Percentiles rank a stretch among this genome's conserved stretches.
Evolutionary conservation across 176 grass and related monocot species (phyloP).

Genomic region (Phoenix dactylifera): DNA sequence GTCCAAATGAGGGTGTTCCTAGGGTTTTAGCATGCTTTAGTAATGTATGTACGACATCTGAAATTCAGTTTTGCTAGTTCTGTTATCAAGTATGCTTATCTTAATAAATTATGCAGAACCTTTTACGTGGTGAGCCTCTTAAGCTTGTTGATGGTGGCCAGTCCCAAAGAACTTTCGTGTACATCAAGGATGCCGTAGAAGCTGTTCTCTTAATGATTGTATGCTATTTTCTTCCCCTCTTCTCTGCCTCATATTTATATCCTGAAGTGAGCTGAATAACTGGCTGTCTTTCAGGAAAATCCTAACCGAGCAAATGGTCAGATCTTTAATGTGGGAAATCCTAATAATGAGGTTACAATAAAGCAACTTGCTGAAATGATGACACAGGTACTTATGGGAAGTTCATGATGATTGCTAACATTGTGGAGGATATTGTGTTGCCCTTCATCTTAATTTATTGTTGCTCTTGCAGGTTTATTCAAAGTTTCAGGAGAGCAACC

Average conservation of each 20-base stretch:
- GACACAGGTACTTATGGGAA: constrained; percentile 39
- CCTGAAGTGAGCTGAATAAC: not conserved
- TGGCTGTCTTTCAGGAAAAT: constrained; percentile 49
- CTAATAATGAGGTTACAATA: constrained; percentile 89
- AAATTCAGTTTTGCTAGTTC: not conserved
- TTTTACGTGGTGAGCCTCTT: constrained; percentile 70
- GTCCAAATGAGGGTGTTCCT: constrained; percentile 91
- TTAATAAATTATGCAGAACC: constrained; percentile 40
- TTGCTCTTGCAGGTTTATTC: constrained; percentile 49
- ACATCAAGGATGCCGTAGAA: constrained; percentile 97
- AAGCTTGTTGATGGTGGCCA: constrained; percentile 87
- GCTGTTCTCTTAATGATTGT: constrained; percentile 92
- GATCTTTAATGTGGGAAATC: constrained; percentile 92
- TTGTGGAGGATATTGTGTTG: not conserved
- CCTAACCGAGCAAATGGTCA: constrained; percentile 78
- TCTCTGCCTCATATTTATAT: not conserved
- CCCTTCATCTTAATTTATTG: not conserved
- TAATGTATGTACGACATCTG: constrained; percentile 44
- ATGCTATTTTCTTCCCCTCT: constrained; percentile 1
- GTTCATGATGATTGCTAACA: not conserved
- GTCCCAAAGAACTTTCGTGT: constrained; percentile 90
- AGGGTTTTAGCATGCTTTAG: constrained; percentile 97
- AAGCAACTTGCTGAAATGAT: constrained; percentile 85
- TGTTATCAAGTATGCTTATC: not conserved
- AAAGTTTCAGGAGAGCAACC: constrained; percentile 60